Conservation (phyloP, 179 eudicot genomes). For the Beta corolliflora region DNA sequence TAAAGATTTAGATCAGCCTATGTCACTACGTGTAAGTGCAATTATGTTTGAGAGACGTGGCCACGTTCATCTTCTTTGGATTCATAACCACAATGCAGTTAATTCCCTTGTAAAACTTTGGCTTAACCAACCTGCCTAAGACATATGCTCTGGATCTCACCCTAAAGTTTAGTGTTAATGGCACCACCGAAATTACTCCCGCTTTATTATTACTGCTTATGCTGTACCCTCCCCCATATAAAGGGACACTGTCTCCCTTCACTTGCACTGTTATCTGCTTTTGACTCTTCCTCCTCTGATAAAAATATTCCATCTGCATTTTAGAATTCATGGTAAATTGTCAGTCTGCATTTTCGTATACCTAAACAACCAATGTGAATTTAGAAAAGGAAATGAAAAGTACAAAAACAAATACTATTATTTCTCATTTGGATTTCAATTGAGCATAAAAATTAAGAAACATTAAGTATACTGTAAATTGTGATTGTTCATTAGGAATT, state of each 20-base stretch:
- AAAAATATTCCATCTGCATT: conserved; percentile 65
- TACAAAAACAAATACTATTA: no score
- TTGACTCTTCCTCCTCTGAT: conserved; percentile 64
- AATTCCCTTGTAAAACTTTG: conserved; percentile 61
- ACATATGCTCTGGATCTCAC: conserved; percentile 72
- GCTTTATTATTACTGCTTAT: conserved; percentile 51
- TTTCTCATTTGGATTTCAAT: no score
- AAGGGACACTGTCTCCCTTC: conserved; percentile 51
- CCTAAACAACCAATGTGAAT: background rate
- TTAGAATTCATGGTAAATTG: background rate
- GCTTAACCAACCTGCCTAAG: conserved; percentile 70
- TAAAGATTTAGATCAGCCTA: background rate
- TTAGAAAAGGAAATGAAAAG: no score
- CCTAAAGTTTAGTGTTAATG: conserved; percentile 47
- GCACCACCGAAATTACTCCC: conserved; percentile 51
- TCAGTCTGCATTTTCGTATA: background rate
- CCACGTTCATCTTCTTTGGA: conserved; percentile 59
- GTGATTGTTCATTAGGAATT: no score
- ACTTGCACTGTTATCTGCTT: conserved; percentile 49
- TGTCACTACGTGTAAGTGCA: conserved; percentile 49
- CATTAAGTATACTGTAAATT: no score
- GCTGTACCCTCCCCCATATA: conserved; percentile 65
- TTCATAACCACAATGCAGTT: conserved; percentile 57
- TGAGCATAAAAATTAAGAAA: no score
- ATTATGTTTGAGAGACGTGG: conserved; percentile 50